Evolutionary conservation across 1,284 basidiomycete species (phyloP).

Genomic region (Marasmius sp.): DNA sequence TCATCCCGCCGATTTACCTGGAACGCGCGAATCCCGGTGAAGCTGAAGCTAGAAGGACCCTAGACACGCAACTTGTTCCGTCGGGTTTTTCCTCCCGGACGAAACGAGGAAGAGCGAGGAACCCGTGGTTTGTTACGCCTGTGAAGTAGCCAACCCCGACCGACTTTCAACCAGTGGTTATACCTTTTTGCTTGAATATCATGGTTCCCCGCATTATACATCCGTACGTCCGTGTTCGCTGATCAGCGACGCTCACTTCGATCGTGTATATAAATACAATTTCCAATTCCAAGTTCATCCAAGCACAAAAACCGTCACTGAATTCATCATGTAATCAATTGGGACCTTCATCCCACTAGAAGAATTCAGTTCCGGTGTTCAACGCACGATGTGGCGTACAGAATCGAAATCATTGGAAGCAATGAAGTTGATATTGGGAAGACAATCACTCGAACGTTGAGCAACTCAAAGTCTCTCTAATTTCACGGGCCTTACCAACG

Average conservation of each 20-base stretch:
- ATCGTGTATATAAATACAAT: not conserved
- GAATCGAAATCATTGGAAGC: not conserved
- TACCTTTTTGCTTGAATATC: not conserved
- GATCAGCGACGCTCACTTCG: not conserved
- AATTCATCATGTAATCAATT: not conserved
- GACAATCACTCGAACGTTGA: too few relatives aligned
- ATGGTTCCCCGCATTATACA: not conserved
- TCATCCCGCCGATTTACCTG: too few relatives aligned
- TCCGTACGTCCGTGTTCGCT: not conserved
- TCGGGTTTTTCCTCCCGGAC: too few relatives aligned
- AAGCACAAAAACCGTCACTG: not conserved
- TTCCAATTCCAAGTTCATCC: not conserved
- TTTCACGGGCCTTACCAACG: too few relatives aligned
- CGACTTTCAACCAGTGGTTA: not conserved
- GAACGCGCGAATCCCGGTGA: too few relatives aligned
- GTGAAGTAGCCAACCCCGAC: too few relatives aligned
- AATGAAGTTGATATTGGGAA: not conserved
- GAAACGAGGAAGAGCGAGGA: too few relatives aligned
- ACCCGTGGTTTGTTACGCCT: too few relatives aligned
- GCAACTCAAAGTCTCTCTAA: too few relatives aligned
- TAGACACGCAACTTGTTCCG: too few relatives aligned
- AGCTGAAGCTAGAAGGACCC: too few relatives aligned
- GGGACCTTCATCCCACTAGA: not conserved
- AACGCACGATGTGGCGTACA: not conserved
- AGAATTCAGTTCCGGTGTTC: not conserved